A percentile compares a stretch with the other conserved stretches of the same genome.
Conservation (phyloP, 2,329 filamentous ascomycete species). For the Anthostomella pinea region DNA sequence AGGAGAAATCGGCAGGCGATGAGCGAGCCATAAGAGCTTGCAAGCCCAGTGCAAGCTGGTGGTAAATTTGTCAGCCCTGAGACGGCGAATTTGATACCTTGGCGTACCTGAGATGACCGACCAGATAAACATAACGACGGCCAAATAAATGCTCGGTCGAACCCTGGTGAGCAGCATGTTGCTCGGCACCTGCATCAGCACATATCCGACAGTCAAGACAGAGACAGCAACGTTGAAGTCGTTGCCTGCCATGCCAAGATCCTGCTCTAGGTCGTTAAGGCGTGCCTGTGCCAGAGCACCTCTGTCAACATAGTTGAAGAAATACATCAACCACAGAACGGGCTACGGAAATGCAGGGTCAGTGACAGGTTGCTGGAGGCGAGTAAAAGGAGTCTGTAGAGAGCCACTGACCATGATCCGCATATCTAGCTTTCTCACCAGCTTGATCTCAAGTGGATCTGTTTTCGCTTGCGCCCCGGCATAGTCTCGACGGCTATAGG, state of each 20-base stretch:
- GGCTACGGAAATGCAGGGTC: constrained; percentile 20
- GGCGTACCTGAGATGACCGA: constrained; percentile 33
- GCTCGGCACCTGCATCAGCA: constrained; percentile 38
- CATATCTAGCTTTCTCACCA: constrained; percentile 40
- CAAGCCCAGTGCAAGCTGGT: constrained; percentile 37
- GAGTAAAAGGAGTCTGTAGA: background rate
- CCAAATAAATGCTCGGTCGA: constrained; percentile 41
- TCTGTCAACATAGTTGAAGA: constrained; percentile 44
- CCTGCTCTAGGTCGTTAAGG: constrained; percentile 39
- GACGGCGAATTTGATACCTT: background rate
- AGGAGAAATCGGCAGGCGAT: constrained; percentile 38
- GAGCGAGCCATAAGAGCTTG: constrained; percentile 34
- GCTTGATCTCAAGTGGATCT: constrained; percentile 37
- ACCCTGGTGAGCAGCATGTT: constrained; percentile 45
- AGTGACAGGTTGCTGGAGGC: background rate
- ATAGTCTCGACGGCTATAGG: constrained; percentile 32
- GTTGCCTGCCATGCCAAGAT: constrained; percentile 40
- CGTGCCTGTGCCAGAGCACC: constrained; percentile 48
- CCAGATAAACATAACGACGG: constrained; percentile 41
- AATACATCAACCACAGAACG: constrained; percentile 42
- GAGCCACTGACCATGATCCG: constrained; percentile 38
- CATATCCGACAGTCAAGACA: constrained; percentile 39
- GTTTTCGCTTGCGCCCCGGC: constrained; percentile 38
- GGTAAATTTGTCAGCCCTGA: constrained; percentile 9
- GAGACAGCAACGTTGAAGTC: constrained; percentile 36